phyloP scores from a whole-genome alignment of 2,329 filamentous ascomycete species.

The Diplocarpon mali region DNA sequence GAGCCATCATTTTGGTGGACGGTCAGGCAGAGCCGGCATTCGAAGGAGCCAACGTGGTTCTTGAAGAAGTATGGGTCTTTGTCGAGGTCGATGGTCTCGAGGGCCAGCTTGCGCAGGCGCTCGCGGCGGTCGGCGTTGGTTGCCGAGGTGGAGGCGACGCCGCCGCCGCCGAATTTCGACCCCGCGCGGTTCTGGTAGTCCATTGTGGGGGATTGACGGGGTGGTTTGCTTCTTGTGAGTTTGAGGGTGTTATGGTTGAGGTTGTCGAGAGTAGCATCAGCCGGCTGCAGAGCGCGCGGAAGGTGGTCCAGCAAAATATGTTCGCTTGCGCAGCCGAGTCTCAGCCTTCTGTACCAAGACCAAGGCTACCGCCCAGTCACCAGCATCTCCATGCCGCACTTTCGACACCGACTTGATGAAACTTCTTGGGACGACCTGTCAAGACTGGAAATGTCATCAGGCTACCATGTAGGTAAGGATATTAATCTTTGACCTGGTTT shows the following conservation, averaged over 20 bases:
- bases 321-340: slow-evolving; percentile 13
- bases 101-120: slow-evolving; percentile 91
- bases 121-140: slow-evolving; percentile 96
- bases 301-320: neutral
- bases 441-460: neutral
- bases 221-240: neutral
- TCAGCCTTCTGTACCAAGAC: slow-evolving; percentile 23
- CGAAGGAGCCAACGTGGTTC: slow-evolving; percentile 96
- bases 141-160: slow-evolving; percentile 84
- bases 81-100: slow-evolving; percentile 97
- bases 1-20: slow-evolving; percentile 99
- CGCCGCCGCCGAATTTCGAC: slow-evolving; percentile 95
- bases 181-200: slow-evolving; percentile 85
- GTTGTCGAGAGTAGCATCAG: slow-evolving; percentile 2
- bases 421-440: neutral
- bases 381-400: neutral
- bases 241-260: neutral
- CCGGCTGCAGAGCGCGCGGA: neutral
- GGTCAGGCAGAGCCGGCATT: slow-evolving; percentile 91
- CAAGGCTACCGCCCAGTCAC: slow-evolving; percentile 10
- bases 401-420: no score
- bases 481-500: neutral
- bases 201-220: slow-evolving; percentile 32
- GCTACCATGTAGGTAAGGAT: slow-evolving; percentile 4
- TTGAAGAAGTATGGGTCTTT: slow-evolving; percentile 99